These are phyloP conservation scores for Melastoma candidum DNA, from an alignment of 441 rosid genomes.

Conservation along the genomic window DNA sequence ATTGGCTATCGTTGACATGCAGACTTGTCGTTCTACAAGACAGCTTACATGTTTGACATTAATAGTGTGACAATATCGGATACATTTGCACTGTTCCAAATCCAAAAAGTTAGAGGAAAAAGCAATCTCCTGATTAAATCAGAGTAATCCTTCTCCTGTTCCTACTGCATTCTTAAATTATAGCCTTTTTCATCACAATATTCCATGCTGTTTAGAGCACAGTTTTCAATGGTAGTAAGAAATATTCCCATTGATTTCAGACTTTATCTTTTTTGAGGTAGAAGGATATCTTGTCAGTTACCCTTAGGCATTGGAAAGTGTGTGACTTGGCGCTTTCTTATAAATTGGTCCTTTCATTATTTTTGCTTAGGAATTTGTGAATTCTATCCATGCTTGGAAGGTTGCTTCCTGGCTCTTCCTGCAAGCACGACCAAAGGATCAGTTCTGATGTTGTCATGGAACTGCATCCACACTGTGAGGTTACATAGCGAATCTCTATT, in stretches of 20 bases:
- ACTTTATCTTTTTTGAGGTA: too few relatives aligned
- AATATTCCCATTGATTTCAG: too few relatives aligned
- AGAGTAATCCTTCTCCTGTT: too few relatives aligned
- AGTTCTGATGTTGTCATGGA: conserved; percentile 71
- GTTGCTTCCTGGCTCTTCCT: conserved; percentile 90
- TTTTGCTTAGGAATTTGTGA: conserved; percentile 57
- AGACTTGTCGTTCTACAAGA: conserved; percentile 87
- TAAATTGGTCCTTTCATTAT: not conserved
- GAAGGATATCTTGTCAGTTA: too few relatives aligned
- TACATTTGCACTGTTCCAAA: conserved; percentile 72
- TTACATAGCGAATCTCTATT: conserved; percentile 19
- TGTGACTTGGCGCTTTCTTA: not conserved
- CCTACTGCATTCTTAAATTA: too few relatives aligned
- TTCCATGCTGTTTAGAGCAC: too few relatives aligned
- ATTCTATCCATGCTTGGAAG: conserved; percentile 69
- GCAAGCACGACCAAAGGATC: conserved; percentile 74
- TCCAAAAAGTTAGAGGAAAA: conserved; percentile 42
- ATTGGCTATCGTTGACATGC: conserved; percentile 15
- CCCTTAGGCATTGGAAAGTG: too few relatives aligned
- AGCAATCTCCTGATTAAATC: not conserved
- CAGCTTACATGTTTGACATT: conserved; percentile 63
- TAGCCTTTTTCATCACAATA: too few relatives aligned
- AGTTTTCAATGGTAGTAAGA: too few relatives aligned
- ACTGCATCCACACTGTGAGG: conserved; percentile 79
- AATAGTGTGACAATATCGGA: conserved; percentile 63